These are phyloP conservation scores for Achaetomiella virescens DNA, from an alignment of 495 filamentous ascomycete genomes.

Conservation along the genomic window DNA sequence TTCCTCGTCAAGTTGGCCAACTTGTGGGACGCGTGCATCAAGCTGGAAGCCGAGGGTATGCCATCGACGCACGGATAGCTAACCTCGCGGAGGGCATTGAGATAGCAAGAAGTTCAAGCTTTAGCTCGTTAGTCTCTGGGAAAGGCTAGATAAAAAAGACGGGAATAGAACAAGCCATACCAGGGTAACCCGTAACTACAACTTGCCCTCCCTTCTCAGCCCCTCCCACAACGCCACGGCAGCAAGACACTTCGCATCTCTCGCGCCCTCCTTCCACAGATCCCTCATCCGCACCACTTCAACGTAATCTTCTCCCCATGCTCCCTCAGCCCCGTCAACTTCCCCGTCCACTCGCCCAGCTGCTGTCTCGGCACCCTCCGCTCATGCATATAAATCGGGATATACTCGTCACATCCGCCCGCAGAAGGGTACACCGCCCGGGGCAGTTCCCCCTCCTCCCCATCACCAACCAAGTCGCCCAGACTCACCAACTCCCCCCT, in stretches of 20 bases:
- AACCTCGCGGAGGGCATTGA: constrained; percentile 83
- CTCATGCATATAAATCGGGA: constrained; percentile 71
- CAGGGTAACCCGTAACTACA: constrained; percentile 53
- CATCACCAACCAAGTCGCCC: constrained; percentile 57
- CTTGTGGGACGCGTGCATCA: constrained; percentile 62
- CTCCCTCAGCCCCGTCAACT: constrained; percentile 68
- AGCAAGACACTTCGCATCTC: constrained; percentile 74
- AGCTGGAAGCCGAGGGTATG: constrained; percentile 65
- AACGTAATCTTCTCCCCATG: constrained; percentile 76
- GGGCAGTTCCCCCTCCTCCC: constrained; percentile 41
- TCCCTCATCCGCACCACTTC: constrained; percentile 61
- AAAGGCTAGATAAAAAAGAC: neutral
- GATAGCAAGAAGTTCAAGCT: constrained; percentile 51
- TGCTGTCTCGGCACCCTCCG: constrained; percentile 56
- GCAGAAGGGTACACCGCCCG: constrained; percentile 66
- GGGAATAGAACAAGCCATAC: neutral
- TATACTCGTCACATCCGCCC: constrained; percentile 80
- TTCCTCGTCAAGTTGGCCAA: constrained; percentile 63
- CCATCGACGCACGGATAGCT: constrained; percentile 79
- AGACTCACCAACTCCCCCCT: constrained; percentile 40
- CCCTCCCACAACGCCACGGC: constrained; percentile 74
- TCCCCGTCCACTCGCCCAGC: constrained; percentile 65
- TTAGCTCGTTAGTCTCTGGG: constrained; percentile 14
- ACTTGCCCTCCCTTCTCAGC: constrained; percentile 57
- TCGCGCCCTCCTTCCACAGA: constrained; percentile 67